These are phyloP conservation scores for Komagataella populi DNA, from an alignment of 805 yeast species.

Conservation along the genomic window DNA sequence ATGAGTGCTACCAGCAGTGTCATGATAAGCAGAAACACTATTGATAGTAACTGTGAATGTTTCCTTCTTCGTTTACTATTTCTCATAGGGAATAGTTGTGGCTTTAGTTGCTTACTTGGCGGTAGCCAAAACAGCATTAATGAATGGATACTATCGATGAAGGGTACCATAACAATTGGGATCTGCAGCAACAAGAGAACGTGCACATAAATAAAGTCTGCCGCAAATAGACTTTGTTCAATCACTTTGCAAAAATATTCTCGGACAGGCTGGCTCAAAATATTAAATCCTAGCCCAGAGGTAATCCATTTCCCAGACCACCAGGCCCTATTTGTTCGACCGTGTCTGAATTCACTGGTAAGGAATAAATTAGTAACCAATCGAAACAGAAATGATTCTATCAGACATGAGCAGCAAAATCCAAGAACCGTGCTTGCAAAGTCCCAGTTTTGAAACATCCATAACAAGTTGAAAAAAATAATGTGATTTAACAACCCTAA, in stretches of 20 bases:
- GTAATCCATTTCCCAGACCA: constrained; percentile 39
- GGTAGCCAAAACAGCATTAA: constrained; percentile 35
- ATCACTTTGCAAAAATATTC: constrained; percentile 30
- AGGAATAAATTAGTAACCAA: constrained; percentile 18
- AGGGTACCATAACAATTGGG: constrained; percentile 30
- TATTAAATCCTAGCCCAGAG: constrained; percentile 22
- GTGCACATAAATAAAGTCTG: constrained; percentile 33
- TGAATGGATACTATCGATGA: constrained; percentile 33
- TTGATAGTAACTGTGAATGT: neutral
- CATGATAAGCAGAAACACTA: neutral
- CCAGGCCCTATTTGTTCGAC: constrained; percentile 31
- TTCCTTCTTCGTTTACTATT: neutral
- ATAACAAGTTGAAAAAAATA: constrained; percentile 20
- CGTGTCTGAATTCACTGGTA: constrained; percentile 27
- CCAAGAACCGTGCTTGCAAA: constrained; percentile 24
- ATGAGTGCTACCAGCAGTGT: neutral
- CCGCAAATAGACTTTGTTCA: constrained; percentile 30
- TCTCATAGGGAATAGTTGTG: neutral
- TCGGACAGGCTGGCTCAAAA: constrained; percentile 28
- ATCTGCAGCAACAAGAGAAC: constrained; percentile 22
- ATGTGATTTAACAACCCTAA: constrained; percentile 21
- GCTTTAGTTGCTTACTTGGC: constrained; percentile 15
- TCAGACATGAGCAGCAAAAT: constrained; percentile 20
- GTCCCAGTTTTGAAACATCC: constrained; percentile 28
- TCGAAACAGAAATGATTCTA: constrained; percentile 23